These are phyloP conservation scores for Austroboletus novae-zelandiae DNA, from an alignment of 1,284 basidiomycete genomes.

Conservation along the genomic window DNA sequence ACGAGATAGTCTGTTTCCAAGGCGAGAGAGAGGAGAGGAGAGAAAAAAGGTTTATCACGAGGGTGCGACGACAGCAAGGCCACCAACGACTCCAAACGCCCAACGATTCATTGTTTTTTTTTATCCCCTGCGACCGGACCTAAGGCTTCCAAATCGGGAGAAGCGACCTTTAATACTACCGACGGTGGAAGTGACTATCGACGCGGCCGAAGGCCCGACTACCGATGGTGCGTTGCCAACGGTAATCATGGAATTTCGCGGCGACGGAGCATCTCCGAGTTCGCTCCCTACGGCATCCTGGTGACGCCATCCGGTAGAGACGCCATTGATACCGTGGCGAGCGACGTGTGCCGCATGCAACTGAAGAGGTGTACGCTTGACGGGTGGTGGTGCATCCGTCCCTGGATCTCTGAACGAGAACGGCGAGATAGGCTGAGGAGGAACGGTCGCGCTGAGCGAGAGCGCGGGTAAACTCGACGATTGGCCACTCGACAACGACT, in stretches of 20 bases:
- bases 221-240: constrained; percentile 45
- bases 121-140: constrained; percentile 55
- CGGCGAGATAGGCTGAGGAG: constrained; percentile 46
- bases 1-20: background rate
- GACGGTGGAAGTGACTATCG: constrained; percentile 51
- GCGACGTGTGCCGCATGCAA: constrained; percentile 74
- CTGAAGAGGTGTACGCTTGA: constrained; percentile 72
- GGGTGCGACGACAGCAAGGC: background rate
- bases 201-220: constrained; percentile 46
- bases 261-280: constrained; percentile 53
- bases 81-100: too few relatives aligned
- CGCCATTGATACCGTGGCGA: constrained; percentile 75
- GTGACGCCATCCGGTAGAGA: constrained; percentile 70
- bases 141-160: constrained; percentile 71
- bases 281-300: constrained; percentile 59
- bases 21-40: too few relatives aligned
- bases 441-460: constrained; percentile 43
- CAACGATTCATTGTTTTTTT: background rate
- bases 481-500: constrained; percentile 40
- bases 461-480: constrained; percentile 37
- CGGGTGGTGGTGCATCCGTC: constrained; percentile 25
- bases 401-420: constrained; percentile 15
- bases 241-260: constrained; percentile 70
- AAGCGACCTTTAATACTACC: constrained; percentile 62
- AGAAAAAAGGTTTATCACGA: background rate